phyloP scores from a whole-genome alignment of 257 asterid genomes.

The Cinchona pubescens region DNA sequence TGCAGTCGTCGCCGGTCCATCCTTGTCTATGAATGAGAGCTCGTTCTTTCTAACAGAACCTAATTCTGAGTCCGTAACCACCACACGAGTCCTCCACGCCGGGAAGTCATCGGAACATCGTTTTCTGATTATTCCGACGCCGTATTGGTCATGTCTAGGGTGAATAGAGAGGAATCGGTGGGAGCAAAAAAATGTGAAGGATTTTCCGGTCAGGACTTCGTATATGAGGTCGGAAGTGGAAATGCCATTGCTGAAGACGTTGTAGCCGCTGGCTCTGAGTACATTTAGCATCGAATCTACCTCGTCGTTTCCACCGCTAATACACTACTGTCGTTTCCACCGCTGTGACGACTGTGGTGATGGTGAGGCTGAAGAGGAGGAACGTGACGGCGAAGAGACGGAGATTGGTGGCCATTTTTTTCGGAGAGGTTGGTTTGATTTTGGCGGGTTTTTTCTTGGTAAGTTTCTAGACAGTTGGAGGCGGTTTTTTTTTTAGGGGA shows the following conservation, averaged over 20 bases:
- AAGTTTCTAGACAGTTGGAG: neutral
- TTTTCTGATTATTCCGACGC: slow-evolving; percentile 26
- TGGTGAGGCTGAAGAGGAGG: slow-evolving; percentile 14
- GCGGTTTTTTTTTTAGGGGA: no score
- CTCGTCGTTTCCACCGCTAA: slow-evolving; percentile 23
- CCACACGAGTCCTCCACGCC: neutral
- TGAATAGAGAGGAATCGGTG: slow-evolving; percentile 26
- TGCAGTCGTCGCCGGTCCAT: slow-evolving; percentile 5
- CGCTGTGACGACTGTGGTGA: slow-evolving; percentile 9
- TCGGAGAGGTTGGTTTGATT: neutral
- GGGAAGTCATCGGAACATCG: slow-evolving; percentile 20
- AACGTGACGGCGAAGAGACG: slow-evolving; percentile 6
- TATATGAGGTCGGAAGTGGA: slow-evolving; percentile 29
- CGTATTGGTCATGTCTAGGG: slow-evolving; percentile 29
- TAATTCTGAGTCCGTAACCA: neutral
- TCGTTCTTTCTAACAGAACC: neutral
- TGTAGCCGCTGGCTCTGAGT: slow-evolving; percentile 30
- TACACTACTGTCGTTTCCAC: no score
- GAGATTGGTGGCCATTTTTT: slow-evolving; percentile 21
- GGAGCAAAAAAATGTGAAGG: slow-evolving; percentile 40
- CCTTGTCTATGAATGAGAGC: neutral
- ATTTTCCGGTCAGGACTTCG: slow-evolving; percentile 19
- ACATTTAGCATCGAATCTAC: slow-evolving; percentile 23
- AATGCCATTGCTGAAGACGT: slow-evolving; percentile 38
- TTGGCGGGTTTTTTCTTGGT: slow-evolving; percentile 28